Base-by-base conservation (phyloP, 768 basidiomycete genomes). In the Wakefieldia striispora region DNA sequence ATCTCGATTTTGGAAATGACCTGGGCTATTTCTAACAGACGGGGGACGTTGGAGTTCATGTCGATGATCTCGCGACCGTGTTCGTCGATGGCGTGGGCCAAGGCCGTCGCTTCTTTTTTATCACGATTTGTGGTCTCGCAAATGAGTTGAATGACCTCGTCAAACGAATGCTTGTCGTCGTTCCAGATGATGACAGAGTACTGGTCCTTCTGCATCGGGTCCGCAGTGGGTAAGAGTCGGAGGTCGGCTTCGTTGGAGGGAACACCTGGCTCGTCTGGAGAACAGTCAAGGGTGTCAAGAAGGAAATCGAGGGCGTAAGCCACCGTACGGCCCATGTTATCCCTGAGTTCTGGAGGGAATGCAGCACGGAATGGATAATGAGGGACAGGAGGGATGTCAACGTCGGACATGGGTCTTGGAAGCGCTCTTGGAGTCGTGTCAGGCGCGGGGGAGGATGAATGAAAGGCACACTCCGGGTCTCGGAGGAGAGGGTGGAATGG, bases 111-210 rank as follows among this genome's bases (percentile, higher is more conserved):
- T 24, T 86, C 83, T 34, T 81, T 81, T 19, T 71, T 68, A 9
- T 81, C 68, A 19, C 78, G 76, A 16, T 66, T 69, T 1, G 75
- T 77, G 14, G 69, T 67, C 39, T 87, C 87, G 49, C 76, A 74
- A 6, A 91, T 70, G 36, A 92, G 77, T 52, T 81, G 79, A 54
- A 86, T 86, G 46, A 97, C 84, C 61, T 98, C 93, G 43, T 87
- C 84, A 59, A 86, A 88, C 0, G 91, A 93, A 68, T 97, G 97
- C 59, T 95, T 95, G 68, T 99, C 97, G 67, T 97, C 95, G 71
- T 95, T 94, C 94, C 94, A 97, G 5, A 98, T 70, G 23, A 95
- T 75, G 49, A 97, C 77, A 38, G 87, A 85, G 58, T 84, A 91
- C 46, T 84, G 79, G 56, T 91, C 88, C 53, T 84, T 85, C 72